These are phyloP conservation scores for Gentiana dahurica DNA, from an alignment of 257 asterid genomes.

Conservation along the genomic window DNA sequence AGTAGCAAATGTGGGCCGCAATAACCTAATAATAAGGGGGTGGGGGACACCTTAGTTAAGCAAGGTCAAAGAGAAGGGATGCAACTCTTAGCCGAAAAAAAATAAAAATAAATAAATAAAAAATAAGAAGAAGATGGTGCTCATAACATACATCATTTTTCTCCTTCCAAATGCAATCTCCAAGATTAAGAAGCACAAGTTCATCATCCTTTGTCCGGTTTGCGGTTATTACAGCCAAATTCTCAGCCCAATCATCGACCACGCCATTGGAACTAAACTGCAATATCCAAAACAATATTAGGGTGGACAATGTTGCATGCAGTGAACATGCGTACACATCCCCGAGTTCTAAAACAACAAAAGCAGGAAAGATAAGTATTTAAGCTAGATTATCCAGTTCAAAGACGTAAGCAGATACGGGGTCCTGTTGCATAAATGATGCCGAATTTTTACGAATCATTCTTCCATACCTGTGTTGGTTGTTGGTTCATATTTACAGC, in stretches of 20 bases:
- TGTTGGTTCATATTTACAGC: slow-evolving; percentile 45
- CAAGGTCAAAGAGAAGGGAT: slow-evolving; percentile 3
- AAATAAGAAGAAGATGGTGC: background rate
- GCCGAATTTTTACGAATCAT: too few species aligned
- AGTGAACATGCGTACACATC: too few species aligned
- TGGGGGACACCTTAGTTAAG: slow-evolving; percentile 8
- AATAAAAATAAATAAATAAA: slow-evolving; percentile 5
- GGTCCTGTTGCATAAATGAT: background rate
- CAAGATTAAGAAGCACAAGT: slow-evolving; percentile 92
- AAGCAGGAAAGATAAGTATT: too few species aligned
- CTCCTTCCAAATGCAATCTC: slow-evolving; percentile 96
- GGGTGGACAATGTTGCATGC: background rate
- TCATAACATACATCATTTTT: slow-evolving; percentile 65
- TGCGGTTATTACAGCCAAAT: slow-evolving; percentile 90
- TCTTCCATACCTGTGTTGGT: slow-evolving; percentile 53
- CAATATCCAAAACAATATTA: background rate
- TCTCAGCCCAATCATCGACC: slow-evolving; percentile 97
- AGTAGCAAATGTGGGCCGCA: slow-evolving; percentile 94
- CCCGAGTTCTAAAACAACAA: too few species aligned
- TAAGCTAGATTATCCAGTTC: too few species aligned
- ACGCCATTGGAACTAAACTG: slow-evolving; percentile 64
- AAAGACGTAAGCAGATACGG: background rate
- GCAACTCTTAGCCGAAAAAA: background rate
- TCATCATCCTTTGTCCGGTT: slow-evolving; percentile 94
- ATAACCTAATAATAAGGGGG: slow-evolving; percentile 37